Evolutionary conservation across 306 rosid genomes (phyloP).

Genomic region (Quercus variabilis): DNA sequence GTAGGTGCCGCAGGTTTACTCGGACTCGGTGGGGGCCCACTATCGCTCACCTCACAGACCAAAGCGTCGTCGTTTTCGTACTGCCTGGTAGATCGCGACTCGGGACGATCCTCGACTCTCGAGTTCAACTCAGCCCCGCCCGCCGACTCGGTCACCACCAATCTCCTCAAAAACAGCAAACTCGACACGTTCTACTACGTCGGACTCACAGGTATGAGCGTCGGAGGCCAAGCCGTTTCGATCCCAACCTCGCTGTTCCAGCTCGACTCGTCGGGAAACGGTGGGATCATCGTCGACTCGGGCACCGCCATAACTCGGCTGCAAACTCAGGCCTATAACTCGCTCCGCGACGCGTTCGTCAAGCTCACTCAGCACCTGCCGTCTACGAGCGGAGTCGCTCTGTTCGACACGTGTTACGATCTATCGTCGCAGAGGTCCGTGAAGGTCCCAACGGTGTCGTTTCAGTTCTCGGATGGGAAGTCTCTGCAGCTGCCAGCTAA

Average conservation of each 20-base stretch:
- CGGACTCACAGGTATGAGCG: constrained; percentile 57
- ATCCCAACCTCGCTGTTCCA: constrained; percentile 49
- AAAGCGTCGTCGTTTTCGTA: constrained; percentile 78
- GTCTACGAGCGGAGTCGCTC: constrained; percentile 28
- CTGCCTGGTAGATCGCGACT: constrained; percentile 84
- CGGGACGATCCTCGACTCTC: constrained; percentile 60
- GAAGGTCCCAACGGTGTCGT: constrained; percentile 75
- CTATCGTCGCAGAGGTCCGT: constrained; percentile 45
- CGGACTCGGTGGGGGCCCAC: constrained; percentile 83
- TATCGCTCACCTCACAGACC: constrained; percentile 60
- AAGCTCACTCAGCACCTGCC: constrained; percentile 41
- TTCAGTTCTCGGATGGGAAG: constrained; percentile 46
- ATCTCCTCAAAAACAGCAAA: constrained; percentile 34
- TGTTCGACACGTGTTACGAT: constrained; percentile 90
- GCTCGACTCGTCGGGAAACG: constrained; percentile 43
- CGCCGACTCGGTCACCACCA: constrained; percentile 50
- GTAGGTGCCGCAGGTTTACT: constrained; percentile 72
- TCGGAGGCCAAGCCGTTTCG: constrained; percentile 49
- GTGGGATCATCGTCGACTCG: constrained; percentile 81
- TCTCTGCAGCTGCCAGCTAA: constrained; percentile 59
- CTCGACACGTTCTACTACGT: constrained; percentile 62
- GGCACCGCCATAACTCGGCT: constrained; percentile 87
- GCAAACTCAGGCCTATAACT: constrained; percentile 50
- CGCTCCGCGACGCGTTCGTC: constrained; percentile 73
- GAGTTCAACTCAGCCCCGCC: constrained; percentile 81